Percentiles rank a stretch among this genome's conserved stretches.
These are phyloP conservation scores for Pythium grandisporangium DNA, from an alignment of 352 stramenopile species.

Conservation along the genomic window DNA sequence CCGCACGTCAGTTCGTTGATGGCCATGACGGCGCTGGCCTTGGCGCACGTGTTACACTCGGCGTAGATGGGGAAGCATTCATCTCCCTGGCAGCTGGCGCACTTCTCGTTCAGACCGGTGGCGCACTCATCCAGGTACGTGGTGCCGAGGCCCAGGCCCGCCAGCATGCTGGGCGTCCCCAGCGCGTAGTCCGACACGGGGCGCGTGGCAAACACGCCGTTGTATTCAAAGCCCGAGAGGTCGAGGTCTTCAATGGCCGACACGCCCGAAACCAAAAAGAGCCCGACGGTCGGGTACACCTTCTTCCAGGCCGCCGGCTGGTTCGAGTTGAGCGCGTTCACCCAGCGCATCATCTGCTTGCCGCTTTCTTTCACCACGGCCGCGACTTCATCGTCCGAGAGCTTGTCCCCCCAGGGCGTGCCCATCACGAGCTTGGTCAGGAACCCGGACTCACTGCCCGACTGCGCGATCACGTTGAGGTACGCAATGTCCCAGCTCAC, in stretches of 20 bases:
- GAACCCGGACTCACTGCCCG: conserved; percentile 52
- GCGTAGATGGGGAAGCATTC: conserved; percentile 15
- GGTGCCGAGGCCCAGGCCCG: conserved; percentile 37
- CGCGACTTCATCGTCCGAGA: conserved; percentile 12
- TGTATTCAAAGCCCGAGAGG: conserved; percentile 60
- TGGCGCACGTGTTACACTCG: conserved; percentile 23
- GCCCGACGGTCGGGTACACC: conserved; percentile 29
- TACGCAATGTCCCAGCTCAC: conserved; percentile 54
- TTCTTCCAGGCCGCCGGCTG: conserved; percentile 54
- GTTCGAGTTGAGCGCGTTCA: conserved; percentile 75
- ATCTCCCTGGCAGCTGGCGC: conserved; percentile 19
- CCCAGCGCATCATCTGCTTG: conserved; percentile 57
- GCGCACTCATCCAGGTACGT: conserved; percentile 40
- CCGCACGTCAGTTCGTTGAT: conserved; percentile 22
- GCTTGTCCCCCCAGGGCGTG: conserved; percentile 24
- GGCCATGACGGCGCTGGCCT: conserved; percentile 11
- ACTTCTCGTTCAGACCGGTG: conserved; percentile 26
- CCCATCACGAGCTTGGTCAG: conserved; percentile 26
- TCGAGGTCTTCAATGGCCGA: conserved; percentile 28
- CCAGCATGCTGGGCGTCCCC: conserved; percentile 63
- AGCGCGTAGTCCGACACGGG: conserved; percentile 54
- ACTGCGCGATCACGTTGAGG: conserved; percentile 51
- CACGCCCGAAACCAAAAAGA: conserved; percentile 21
- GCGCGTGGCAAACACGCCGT: conserved; percentile 56
- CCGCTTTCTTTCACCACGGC: conserved; percentile 27